These are phyloP conservation scores for Euphorbia pulcherrima DNA, from an alignment of 345 rosid species.

Conservation along the genomic window DNA sequence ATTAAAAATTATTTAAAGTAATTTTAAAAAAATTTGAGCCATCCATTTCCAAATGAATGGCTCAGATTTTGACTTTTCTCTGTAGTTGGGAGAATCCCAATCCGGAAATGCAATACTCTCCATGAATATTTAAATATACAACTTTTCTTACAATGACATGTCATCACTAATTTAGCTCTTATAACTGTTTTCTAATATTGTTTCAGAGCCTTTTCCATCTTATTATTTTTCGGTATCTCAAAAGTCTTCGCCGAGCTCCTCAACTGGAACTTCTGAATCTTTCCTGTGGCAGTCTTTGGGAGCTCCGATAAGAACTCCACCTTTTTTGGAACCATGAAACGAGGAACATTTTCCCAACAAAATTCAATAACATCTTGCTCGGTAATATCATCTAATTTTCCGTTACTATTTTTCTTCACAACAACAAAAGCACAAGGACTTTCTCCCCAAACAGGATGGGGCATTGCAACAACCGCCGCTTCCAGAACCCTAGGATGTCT, in stretches of 20 bases:
- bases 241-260: slow-evolving; percentile 30
- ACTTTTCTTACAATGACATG: too few species aligned
- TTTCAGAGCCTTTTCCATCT: too few species aligned
- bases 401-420: too few species aligned
- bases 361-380: slow-evolving; percentile 31
- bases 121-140: too few species aligned
- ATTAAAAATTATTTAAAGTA: too few species aligned
- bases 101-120: too few species aligned
- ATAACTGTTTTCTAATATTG: too few species aligned
- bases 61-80: too few species aligned
- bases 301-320: slow-evolving; percentile 36
- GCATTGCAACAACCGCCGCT: slow-evolving; percentile 52
- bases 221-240: background rate
- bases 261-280: slow-evolving; percentile 35
- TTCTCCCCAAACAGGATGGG: slow-evolving; percentile 41
- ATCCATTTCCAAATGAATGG: too few species aligned
- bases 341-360: slow-evolving; percentile 37
- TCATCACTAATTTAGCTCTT: too few species aligned
- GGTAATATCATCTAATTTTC: slow-evolving; percentile 20
- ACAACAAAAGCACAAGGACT: slow-evolving; percentile 43
- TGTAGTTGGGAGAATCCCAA: too few species aligned
- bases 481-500: slow-evolving; percentile 39
- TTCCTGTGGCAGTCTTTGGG: slow-evolving; percentile 39
- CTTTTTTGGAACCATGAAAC: slow-evolving; percentile 42
- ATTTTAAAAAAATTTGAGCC: too few species aligned